Evolutionary conservation across 192 early-diverging fungal genomes (phyloP).

Genomic region (Umbelopsis sp.): DNA sequence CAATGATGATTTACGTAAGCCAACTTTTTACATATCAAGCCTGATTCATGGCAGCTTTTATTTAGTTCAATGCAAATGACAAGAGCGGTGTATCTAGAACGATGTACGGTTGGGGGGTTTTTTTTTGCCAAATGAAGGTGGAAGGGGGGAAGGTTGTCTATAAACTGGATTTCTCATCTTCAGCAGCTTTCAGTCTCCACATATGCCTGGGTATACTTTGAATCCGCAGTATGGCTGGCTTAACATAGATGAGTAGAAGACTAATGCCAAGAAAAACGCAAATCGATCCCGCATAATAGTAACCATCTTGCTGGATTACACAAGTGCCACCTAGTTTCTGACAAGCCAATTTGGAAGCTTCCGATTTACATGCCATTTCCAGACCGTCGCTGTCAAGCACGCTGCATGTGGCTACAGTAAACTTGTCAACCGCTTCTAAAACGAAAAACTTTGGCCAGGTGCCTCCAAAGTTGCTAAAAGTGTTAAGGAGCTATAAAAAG

Average conservation of each 20-base stretch:
- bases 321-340: slow-evolving; percentile 68
- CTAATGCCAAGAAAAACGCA: slow-evolving; percentile 74
- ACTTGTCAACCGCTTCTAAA: slow-evolving; percentile 87
- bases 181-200: slow-evolving; percentile 29
- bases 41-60: too few species aligned
- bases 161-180: slow-evolving; percentile 13
- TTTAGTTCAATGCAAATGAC: too few species aligned
- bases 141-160: neutral
- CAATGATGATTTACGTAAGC: too few species aligned
- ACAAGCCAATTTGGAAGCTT: slow-evolving; percentile 67
- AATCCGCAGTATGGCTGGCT: slow-evolving; percentile 61
- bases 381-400: slow-evolving; percentile 45
- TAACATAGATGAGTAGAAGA: slow-evolving; percentile 61
- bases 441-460: slow-evolving; percentile 97
- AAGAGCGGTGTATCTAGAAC: too few species aligned
- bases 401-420: slow-evolving; percentile 79
- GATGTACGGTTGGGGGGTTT: too few species aligned
- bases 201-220: slow-evolving; percentile 46
- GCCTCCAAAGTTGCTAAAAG: slow-evolving; percentile 94
- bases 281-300: slow-evolving; percentile 75
- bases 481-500: slow-evolving; percentile 75
- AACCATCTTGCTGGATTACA: slow-evolving; percentile 77
- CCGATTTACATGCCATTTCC: slow-evolving; percentile 63
- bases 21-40: too few species aligned
- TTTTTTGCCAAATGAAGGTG: too few species aligned